Evolutionary conservation across 805 yeast genomes (phyloP).

Genomic region (Wickerhamomyces queroliae): DNA sequence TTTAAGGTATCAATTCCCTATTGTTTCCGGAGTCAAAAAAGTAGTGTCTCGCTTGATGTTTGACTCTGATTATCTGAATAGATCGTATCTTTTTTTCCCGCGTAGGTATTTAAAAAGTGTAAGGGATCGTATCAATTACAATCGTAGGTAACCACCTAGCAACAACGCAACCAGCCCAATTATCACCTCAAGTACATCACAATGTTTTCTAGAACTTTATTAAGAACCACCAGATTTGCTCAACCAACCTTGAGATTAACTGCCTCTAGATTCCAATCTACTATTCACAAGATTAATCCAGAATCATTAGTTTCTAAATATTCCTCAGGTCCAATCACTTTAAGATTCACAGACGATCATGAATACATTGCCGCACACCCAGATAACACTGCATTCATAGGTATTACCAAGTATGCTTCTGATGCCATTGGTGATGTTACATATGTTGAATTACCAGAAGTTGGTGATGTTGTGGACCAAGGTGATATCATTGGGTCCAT

Average conservation of each 20-base stretch:
- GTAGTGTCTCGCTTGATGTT: too few species aligned
- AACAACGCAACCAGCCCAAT: too few species aligned
- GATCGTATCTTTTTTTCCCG: too few species aligned
- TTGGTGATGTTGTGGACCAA: constrained; percentile 49
- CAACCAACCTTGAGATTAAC: constrained; percentile 1
- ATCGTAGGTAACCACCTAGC: too few species aligned
- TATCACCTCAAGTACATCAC: not conserved
- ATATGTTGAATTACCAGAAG: constrained; percentile 83
- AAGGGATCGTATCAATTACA: not conserved
- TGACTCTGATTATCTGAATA: too few species aligned
- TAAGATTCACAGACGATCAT: constrained; percentile 81
- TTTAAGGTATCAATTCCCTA: too few species aligned
- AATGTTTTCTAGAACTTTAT: not conserved
- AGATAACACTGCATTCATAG: constrained; percentile 82
- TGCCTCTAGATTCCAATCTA: constrained; percentile 7
- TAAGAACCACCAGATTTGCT: constrained; percentile 4
- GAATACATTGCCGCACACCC: constrained; percentile 90
- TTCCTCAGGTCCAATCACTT: constrained; percentile 21
- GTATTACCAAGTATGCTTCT: constrained; percentile 91
- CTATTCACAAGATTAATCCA: constrained; percentile 16
- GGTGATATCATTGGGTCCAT: constrained; percentile 91
- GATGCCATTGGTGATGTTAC: constrained; percentile 98
- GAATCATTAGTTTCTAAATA: constrained; percentile 18
- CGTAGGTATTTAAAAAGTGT: too few species aligned
- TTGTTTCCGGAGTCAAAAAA: too few species aligned